Evolutionary conservation across 345 rosid species (phyloP).

Genomic region (Cardamine chenopodiifolia): DNA sequence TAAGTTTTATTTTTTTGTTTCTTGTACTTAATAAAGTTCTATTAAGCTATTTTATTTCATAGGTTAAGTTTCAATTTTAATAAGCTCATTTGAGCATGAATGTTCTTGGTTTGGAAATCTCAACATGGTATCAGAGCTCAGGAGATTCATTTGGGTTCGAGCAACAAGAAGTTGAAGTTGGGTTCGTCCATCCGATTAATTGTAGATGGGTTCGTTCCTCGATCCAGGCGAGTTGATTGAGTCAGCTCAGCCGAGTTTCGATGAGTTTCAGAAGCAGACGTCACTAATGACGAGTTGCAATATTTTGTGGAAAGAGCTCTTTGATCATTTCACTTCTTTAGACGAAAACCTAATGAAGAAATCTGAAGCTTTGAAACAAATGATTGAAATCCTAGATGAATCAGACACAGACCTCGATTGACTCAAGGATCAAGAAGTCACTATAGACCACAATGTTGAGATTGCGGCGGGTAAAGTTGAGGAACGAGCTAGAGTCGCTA

Average conservation of each 20-base stretch:
- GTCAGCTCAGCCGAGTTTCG: conserved; percentile 72
- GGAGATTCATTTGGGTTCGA: too few relatives aligned
- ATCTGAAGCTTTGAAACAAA: conserved; percentile 69
- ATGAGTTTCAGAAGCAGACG: conserved; percentile 86
- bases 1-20: too few relatives aligned
- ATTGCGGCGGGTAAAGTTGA: conserved; percentile 64
- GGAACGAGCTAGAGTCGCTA: conserved; percentile 38
- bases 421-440: conserved; percentile 78
- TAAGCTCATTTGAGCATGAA: too few relatives aligned
- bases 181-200: conserved; percentile 21
- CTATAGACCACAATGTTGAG: conserved; percentile 81
- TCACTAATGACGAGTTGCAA: conserved; percentile 93
- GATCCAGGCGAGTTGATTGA: conserved; percentile 78
- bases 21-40: too few relatives aligned
- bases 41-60: too few relatives aligned
- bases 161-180: too few relatives aligned
- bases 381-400: conserved; percentile 66
- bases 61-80: too few relatives aligned
- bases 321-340: conserved; percentile 82
- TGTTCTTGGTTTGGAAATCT: too few relatives aligned
- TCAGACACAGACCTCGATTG: conserved; percentile 72
- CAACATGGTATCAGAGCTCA: too few relatives aligned
- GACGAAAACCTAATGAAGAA: conserved; percentile 72
- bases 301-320: conserved; percentile 93
- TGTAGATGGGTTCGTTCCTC: conserved; percentile 77